Conservation (phyloP, 176 grass and related monocot genomes). For the Cymbopogon citratus region DNA sequence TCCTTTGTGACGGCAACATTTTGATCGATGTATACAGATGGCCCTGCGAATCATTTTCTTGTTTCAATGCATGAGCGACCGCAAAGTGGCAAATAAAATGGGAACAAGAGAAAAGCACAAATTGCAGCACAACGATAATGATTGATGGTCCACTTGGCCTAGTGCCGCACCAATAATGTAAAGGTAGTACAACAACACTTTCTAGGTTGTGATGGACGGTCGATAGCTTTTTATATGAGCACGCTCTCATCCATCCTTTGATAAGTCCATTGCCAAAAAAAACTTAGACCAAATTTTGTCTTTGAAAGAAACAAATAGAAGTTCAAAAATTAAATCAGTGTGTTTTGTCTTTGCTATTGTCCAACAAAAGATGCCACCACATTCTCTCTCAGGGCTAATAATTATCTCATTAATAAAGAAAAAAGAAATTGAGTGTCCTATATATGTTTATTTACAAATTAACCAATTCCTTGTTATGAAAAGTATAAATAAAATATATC, state of each 20-base stretch:
- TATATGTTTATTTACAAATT: background rate
- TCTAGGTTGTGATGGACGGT: background rate
- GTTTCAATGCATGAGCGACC: background rate
- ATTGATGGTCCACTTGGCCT: background rate
- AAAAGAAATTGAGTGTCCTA: background rate
- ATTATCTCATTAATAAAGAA: background rate
- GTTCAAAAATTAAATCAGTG: background rate
- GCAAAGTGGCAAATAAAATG: background rate
- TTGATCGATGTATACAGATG: background rate
- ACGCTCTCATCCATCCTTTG: background rate
- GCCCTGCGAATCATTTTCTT: background rate
- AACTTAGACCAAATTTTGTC: background rate
- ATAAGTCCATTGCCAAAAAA: background rate
- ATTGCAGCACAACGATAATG: background rate
- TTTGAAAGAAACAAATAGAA: background rate
- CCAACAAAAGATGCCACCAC: background rate
- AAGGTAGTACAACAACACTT: background rate
- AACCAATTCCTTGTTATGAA: background rate
- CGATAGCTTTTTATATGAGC: background rate
- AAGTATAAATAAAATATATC: background rate
- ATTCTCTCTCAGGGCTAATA: background rate
- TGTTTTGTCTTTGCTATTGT: too few species aligned
- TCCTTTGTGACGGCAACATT: background rate
- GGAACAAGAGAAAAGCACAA: background rate
- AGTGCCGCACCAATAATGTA: background rate